These are phyloP conservation scores for Pulveroboletus frians DNA, from an alignment of 768 basidiomycete species.

Conservation along the genomic window DNA sequence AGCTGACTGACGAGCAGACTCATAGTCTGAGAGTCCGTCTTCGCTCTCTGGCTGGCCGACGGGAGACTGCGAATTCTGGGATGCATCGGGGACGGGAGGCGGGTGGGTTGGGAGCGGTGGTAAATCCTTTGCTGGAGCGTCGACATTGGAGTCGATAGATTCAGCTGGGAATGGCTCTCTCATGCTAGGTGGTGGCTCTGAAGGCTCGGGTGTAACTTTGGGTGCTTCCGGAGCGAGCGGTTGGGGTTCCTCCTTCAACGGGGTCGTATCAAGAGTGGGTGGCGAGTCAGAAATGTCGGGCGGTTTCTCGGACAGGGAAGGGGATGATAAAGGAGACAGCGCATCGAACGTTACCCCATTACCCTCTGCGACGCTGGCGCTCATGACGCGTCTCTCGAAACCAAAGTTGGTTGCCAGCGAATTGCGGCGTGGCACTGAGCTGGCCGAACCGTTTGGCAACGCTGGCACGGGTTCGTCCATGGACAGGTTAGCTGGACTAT, in stretches of 20 bases:
- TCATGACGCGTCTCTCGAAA: slow-evolving; percentile 18
- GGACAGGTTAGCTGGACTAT: slow-evolving; percentile 3
- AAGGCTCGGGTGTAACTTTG: background rate
- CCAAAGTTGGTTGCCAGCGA: slow-evolving; percentile 26
- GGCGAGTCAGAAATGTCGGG: background rate
- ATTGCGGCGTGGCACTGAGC: slow-evolving; percentile 21
- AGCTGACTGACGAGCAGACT: slow-evolving; percentile 13
- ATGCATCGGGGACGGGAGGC: background rate
- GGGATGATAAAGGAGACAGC: background rate
- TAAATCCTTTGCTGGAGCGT: slow-evolving; percentile 1
- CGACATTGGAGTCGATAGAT: background rate
- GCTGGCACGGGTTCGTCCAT: slow-evolving; percentile 23
- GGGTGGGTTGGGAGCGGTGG: background rate
- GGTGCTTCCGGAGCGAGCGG: background rate
- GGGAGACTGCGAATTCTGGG: slow-evolving; percentile 6
- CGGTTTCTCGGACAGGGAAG: slow-evolving; percentile 9
- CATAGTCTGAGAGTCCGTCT: slow-evolving; percentile 11
- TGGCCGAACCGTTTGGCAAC: slow-evolving; percentile 14
- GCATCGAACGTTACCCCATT: background rate
- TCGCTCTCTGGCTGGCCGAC: background rate
- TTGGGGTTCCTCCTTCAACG: slow-evolving; percentile 1
- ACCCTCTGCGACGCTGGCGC: slow-evolving; percentile 8
- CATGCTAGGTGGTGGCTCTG: background rate
- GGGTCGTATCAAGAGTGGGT: background rate
- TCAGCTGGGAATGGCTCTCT: background rate